phyloP scores from a whole-genome alignment of 192 early-diverging fungal genomes.

The Entophlyctis helioformis region DNA sequence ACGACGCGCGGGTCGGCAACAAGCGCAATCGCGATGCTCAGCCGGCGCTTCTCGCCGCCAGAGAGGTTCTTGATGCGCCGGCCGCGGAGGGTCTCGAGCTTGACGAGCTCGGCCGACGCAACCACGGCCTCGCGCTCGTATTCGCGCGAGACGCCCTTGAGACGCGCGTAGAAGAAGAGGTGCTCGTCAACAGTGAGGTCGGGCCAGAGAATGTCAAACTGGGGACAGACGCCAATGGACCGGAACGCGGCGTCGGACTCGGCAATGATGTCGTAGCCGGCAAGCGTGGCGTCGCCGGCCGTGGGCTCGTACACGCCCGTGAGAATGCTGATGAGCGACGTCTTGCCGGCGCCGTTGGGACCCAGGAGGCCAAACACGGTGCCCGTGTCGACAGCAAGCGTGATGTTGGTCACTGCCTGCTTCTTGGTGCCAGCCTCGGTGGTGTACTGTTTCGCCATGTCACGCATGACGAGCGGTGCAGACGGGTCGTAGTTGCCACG shows the following conservation, averaged over 20 bases:
- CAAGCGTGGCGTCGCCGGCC: conserved; percentile 39
- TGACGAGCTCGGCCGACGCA: conserved; percentile 3
- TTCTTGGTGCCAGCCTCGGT: conserved; percentile 24
- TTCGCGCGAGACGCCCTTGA: conserved; percentile 14
- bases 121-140: conserved; percentile 10
- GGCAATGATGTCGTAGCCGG: conserved; percentile 37
- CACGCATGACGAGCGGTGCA: conserved; percentile 41
- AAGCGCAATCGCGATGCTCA: conserved; percentile 5
- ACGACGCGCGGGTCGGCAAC: conserved; percentile 18
- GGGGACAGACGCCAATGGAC: conserved; percentile 24
- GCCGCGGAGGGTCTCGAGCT: conserved; percentile 1
- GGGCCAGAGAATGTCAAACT: conserved; percentile 32
- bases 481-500: conserved; percentile 15
- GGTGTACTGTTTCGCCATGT: conserved; percentile 51
- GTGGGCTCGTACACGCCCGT: conserved; percentile 47
- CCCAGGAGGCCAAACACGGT: conserved; percentile 54
- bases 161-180: conserved; percentile 18
- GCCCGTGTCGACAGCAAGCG: conserved; percentile 49
- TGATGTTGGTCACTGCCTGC: conserved; percentile 51
- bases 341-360: too few relatives aligned
- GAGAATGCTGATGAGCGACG: conserved; percentile 54
- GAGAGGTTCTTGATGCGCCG: background rate
- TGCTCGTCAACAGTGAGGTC: conserved; percentile 30
- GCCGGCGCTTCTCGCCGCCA: conserved; percentile 10
- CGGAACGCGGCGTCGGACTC: conserved; percentile 21